Evolutionary conservation across 169 alveolate genomes (phyloP).

Genomic region (Plasmodium reichenowi): DNA sequence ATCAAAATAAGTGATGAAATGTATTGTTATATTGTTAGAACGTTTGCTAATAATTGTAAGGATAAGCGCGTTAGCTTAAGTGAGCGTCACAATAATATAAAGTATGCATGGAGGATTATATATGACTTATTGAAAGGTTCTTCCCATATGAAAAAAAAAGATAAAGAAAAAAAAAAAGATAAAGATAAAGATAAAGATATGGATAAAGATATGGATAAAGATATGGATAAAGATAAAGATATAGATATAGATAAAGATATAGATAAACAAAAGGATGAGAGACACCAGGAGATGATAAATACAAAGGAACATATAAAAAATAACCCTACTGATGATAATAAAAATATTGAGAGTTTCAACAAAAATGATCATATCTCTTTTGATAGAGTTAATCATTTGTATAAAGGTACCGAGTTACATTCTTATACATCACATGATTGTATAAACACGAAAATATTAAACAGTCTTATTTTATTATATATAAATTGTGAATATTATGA

Average conservation of each 20-base stretch:
- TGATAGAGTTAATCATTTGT: background rate
- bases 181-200: too few relatives aligned
- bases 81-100: conserved; percentile 76
- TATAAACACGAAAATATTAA: conserved; percentile 70
- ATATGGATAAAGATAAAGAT: too few relatives aligned
- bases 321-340: conserved; percentile 4
- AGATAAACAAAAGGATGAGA: too few relatives aligned
- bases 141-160: background rate
- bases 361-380: background rate
- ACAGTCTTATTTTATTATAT: conserved; percentile 86
- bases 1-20: conserved; percentile 72
- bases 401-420: background rate
- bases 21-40: conserved; percentile 73
- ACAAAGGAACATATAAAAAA: background rate
- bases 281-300: background rate
- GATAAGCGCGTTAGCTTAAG: conserved; percentile 32
- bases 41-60: conserved; percentile 79
- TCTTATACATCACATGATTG: background rate
- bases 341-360: background rate
- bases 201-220: too few relatives aligned
- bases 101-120: conserved; percentile 85
- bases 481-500: conserved; percentile 85
- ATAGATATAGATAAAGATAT: too few relatives aligned
- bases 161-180: too few relatives aligned
- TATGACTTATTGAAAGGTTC: conserved; percentile 62